Conservation (phyloP, 1,284 basidiomycete genomes). For the Lentinula novae-zelandiae region DNA sequence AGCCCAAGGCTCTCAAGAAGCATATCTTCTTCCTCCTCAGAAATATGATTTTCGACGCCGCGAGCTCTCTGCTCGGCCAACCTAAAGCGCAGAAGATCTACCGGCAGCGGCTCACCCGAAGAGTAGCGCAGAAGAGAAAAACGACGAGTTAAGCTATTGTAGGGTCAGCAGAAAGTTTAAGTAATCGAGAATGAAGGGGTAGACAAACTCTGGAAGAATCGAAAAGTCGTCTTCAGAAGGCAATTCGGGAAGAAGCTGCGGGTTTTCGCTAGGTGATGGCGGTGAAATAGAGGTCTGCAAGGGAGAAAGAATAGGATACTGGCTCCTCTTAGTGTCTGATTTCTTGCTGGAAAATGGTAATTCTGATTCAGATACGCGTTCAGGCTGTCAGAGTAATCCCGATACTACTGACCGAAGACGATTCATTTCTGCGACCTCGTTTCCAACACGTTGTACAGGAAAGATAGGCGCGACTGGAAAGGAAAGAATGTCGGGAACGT, state of each 20-base stretch:
- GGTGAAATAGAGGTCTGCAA: slow-evolving; percentile 22
- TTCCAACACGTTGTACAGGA: slow-evolving; percentile 56
- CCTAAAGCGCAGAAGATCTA: slow-evolving; percentile 60
- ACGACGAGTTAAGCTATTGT: slow-evolving; percentile 65
- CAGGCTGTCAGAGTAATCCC: slow-evolving; percentile 15
- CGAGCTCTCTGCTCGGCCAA: slow-evolving; percentile 73
- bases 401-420: slow-evolving; percentile 68
- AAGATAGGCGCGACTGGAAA: slow-evolving; percentile 31
- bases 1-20: slow-evolving; percentile 69
- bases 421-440: slow-evolving; percentile 64
- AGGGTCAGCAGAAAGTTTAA: slow-evolving; percentile 15
- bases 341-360: slow-evolving; percentile 46
- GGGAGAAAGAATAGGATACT: slow-evolving; percentile 32
- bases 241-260: slow-evolving; percentile 43
- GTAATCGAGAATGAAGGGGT: slow-evolving; percentile 9
- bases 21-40: slow-evolving; percentile 81
- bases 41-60: slow-evolving; percentile 61
- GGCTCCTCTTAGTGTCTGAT: slow-evolving; percentile 57
- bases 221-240: slow-evolving; percentile 72
- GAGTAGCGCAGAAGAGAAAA: slow-evolving; percentile 73
- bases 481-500: slow-evolving; percentile 58
- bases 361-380: slow-evolving; percentile 20
- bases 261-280: slow-evolving; percentile 8
- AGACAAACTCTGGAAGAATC: slow-evolving; percentile 75
- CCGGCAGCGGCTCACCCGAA: slow-evolving; percentile 56